phyloP scores from a whole-genome alignment of 345 rosid genomes.

The Trapa incisa region DNA sequence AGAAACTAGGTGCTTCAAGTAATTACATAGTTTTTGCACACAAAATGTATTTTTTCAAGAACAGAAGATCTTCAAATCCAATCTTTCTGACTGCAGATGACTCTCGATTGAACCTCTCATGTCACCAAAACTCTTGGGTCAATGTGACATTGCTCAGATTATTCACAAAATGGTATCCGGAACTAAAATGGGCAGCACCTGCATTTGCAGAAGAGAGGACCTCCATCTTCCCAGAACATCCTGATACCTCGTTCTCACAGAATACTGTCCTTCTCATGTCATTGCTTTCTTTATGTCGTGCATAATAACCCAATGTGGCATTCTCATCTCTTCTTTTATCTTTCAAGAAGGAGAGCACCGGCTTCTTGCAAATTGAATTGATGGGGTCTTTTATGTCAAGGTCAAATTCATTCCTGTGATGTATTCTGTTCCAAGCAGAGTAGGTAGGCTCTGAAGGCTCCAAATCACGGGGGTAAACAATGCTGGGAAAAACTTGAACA shows the following conservation, averaged over 20 bases:
- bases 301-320: conserved; percentile 44
- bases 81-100: no score
- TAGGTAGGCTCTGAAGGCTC: conserved; percentile 67
- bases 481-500: conserved; percentile 68
- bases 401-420: conserved; percentile 57
- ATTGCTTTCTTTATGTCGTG: conserved; percentile 33
- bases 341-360: conserved; percentile 42
- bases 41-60: no score
- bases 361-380: conserved; percentile 47
- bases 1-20: no score
- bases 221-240: no score
- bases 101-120: no score
- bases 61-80: no score
- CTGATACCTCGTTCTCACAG: conserved; percentile 17
- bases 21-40: no score
- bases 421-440: conserved; percentile 70
- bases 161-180: no score
- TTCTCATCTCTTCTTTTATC: conserved; percentile 32
- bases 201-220: not conserved
- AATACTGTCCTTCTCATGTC: conserved; percentile 48
- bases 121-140: no score
- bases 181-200: not conserved
- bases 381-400: conserved; percentile 54
- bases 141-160: no score
- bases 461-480: conserved; percentile 53